Conservation (phyloP, 495 filamentous ascomycete species). For the Hyaloscypha variabilis region DNA sequence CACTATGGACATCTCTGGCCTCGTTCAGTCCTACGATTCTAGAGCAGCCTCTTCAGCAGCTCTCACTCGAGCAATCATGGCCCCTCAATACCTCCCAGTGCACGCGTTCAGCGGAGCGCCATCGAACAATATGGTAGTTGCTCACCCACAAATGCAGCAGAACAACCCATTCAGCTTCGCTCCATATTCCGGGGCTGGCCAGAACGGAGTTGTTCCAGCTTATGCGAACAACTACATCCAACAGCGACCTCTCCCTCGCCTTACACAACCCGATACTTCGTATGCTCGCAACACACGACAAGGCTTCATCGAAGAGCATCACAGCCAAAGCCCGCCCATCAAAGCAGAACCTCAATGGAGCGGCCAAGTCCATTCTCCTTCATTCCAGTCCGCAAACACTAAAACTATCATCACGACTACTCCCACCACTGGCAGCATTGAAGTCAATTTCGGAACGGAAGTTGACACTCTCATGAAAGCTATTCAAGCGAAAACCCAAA, state of each 20-base stretch:
- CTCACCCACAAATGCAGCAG: constrained; percentile 27
- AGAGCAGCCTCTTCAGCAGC: constrained; percentile 24
- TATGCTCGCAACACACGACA: constrained; percentile 18
- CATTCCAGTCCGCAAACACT: constrained; percentile 17
- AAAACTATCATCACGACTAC: constrained; percentile 24
- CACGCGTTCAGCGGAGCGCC: constrained; percentile 19
- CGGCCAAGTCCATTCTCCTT: constrained; percentile 10
- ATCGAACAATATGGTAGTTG: constrained; percentile 16
- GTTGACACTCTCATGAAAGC: constrained; percentile 90
- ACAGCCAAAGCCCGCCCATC: constrained; percentile 29
- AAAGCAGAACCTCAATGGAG: constrained; percentile 27
- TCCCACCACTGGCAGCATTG: constrained; percentile 28
- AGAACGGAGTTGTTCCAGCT: constrained; percentile 21
- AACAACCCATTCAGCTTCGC: constrained; percentile 30
- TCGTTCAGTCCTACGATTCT: constrained; percentile 33
- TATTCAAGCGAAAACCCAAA: constrained; percentile 72
- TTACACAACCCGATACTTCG: constrained; percentile 24
- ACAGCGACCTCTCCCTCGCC: constrained; percentile 24
- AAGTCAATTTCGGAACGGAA: constrained; percentile 74
- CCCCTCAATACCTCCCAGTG: constrained; percentile 28
- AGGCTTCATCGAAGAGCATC: constrained; percentile 28
- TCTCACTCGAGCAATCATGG: constrained; percentile 28
- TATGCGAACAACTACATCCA: constrained; percentile 31
- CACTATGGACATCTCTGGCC: constrained; percentile 32
- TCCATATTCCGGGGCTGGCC: constrained; percentile 15